Evolutionary conservation across 108 stramenopile species (phyloP).

Genomic region (Aurantiochytrium sp.): DNA sequence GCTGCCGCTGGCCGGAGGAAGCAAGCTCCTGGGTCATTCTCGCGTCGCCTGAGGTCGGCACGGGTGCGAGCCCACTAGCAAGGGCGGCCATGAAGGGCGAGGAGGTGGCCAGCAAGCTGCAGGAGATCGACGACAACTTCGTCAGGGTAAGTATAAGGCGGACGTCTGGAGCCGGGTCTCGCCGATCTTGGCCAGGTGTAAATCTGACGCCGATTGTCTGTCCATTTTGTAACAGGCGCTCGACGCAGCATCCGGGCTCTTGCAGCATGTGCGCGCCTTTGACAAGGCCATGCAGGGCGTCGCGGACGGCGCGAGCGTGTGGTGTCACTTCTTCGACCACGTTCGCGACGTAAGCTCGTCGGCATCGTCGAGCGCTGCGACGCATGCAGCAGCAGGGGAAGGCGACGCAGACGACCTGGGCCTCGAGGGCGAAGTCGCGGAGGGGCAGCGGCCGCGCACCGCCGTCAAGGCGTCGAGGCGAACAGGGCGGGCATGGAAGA

Average conservation of each 20-base stretch:
- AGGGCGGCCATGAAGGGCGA: neutral
- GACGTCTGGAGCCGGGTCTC: no score
- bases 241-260: neutral
- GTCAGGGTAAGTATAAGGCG: neutral
- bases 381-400: no score
- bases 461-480: neutral
- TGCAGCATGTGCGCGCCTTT: constrained; percentile 6
- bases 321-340: neutral
- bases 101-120: neutral
- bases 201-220: neutral
- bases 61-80: no score
- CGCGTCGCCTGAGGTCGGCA: no score
- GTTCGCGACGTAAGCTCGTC: neutral
- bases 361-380: no score
- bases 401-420: no score
- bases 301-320: neutral
- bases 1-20: no score
- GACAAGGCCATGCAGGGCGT: neutral
- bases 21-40: no score
- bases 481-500: neutral
- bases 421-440: no score
- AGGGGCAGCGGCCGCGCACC: neutral
- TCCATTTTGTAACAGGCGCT: neutral
- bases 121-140: constrained; percentile 14
- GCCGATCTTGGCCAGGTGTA: no score